phyloP scores from a whole-genome alignment of 768 basidiomycete species.

The Pleurotus ostreatus region DNA sequence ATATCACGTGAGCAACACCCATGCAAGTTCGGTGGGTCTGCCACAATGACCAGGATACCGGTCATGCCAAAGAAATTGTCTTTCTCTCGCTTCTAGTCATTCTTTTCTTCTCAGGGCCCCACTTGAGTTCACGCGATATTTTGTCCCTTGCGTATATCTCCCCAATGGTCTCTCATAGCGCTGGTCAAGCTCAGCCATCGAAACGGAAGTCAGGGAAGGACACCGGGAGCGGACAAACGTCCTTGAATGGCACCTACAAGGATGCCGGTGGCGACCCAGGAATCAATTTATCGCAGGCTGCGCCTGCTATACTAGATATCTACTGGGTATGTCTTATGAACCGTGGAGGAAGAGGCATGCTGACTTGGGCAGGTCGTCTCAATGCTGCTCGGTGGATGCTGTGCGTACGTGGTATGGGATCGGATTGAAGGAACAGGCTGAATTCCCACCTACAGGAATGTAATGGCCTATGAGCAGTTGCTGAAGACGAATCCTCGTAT shows the following conservation, averaged over 20 bases:
- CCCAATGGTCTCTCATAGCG: too few species aligned
- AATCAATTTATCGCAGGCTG: conserved; percentile 23
- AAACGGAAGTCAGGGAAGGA: too few species aligned
- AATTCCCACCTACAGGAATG: conserved; percentile 46
- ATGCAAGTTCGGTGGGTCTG: too few species aligned
- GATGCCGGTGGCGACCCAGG: conserved; percentile 18
- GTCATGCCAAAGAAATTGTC: neutral
- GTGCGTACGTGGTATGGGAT: conserved; percentile 49
- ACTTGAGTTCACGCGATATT: too few species aligned
- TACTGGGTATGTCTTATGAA: conserved; percentile 21
- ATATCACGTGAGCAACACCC: too few species aligned
- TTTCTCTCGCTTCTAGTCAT: neutral
- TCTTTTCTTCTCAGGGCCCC: too few species aligned
- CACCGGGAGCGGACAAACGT: too few species aligned
- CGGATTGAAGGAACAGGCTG: too few species aligned
- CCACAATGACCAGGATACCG: too few species aligned
- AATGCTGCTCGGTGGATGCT: conserved; percentile 80
- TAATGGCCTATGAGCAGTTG: conserved; percentile 73
- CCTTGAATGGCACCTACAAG: too few species aligned
- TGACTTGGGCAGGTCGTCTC: conserved; percentile 36
- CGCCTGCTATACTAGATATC: conserved; percentile 35
- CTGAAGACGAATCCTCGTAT: conserved; percentile 64
- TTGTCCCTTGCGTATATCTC: too few species aligned
- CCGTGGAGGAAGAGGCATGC: neutral
- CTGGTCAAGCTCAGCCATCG: too few species aligned